phyloP scores from a whole-genome alignment of 2,329 filamentous ascomycete genomes.

The Ophiocordyceps robertsii region DNA sequence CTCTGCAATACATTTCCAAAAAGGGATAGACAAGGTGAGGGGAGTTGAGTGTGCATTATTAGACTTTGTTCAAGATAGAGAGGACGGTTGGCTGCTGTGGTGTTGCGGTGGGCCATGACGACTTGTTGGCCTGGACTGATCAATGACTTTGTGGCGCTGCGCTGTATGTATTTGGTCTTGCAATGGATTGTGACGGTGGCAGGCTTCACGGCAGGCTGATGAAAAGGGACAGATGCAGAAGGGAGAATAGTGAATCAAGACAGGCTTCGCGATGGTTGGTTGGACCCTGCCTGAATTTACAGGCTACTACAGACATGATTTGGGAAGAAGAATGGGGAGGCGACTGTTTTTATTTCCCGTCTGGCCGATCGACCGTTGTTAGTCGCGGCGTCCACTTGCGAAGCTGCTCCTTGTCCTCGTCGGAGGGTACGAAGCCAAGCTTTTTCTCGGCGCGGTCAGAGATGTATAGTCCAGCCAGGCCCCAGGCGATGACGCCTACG shows the following conservation, averaged over 20 bases:
- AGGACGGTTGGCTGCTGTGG: conserved; percentile 14
- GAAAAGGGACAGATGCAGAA: conserved; percentile 3
- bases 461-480: conserved; percentile 56
- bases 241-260: neutral
- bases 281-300: neutral
- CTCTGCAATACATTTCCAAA: conserved; percentile 20
- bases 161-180: conserved; percentile 4
- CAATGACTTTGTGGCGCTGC: conserved; percentile 16
- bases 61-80: conserved; percentile 26
- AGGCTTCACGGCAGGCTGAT: conserved; percentile 4
- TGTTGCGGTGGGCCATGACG: conserved; percentile 16
- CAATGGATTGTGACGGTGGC: conserved; percentile 3
- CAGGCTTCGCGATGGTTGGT: neutral
- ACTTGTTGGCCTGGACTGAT: conserved; percentile 21
- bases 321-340: neutral
- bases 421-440: conserved; percentile 58
- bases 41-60: conserved; percentile 24
- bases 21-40: conserved; percentile 20
- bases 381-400: conserved; percentile 49
- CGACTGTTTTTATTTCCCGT: conserved; percentile 1
- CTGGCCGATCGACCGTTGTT: conserved; percentile 35
- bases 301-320: neutral
- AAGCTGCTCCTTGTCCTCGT: conserved; percentile 58
- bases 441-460: conserved; percentile 61
- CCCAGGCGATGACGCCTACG: conserved; percentile 63